Base-by-base conservation (phyloP, 306 rosid genomes). In the Prosopis cineraria region DNA sequence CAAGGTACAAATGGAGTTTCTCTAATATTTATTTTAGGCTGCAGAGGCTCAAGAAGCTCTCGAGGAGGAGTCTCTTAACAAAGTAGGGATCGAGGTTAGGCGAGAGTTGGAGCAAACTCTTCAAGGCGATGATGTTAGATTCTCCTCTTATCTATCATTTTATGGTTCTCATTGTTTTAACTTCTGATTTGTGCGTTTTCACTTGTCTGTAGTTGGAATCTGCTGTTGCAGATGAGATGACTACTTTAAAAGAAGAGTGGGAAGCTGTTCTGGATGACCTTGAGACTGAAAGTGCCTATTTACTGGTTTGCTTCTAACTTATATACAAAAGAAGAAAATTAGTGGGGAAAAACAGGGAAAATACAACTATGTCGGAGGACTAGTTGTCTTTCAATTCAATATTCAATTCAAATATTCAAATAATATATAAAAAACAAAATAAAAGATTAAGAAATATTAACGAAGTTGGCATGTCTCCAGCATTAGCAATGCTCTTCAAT, bases 11-110 rank as follows among this genome's bases (percentile, higher is more conserved):
- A 72, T 43, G 43, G 78, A 75, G 84, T 72, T 87, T 83, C 73
- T 84, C 85, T 81, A 71, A 84, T 78, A 62, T 82, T 84, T 66
- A 77, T 80, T 76, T 83, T 89, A 95, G 99, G 99, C 99, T 82
- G 98, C 98, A 80, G 99, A 95, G 89, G 99, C 99, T 71, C 99
- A 95, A 86, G 99, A 95, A 90, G 86, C 96, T 59, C 98, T 95
- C 78, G 99, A 95, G 81, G 93, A 88, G 85, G 99, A 95, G 79
- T 93, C 99, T 84, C 91, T 95, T 81, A 83, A 90, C 78, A 93
- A 83, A 85, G 91, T 95, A 77, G 97, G 93, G 90, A 84, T 80
- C 55, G 98, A 95, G 80, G 98, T 95, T 82, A 90, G 97, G 84
- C 90, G 84, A 83, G 99, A 95, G 87, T 60, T 95, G 88, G 79